Percentiles rank a stretch among this genome's conserved stretches.
Evolutionary conservation across 495 filamentous ascomycete species (phyloP).

Genomic region (Emericellopsis terricola): DNA sequence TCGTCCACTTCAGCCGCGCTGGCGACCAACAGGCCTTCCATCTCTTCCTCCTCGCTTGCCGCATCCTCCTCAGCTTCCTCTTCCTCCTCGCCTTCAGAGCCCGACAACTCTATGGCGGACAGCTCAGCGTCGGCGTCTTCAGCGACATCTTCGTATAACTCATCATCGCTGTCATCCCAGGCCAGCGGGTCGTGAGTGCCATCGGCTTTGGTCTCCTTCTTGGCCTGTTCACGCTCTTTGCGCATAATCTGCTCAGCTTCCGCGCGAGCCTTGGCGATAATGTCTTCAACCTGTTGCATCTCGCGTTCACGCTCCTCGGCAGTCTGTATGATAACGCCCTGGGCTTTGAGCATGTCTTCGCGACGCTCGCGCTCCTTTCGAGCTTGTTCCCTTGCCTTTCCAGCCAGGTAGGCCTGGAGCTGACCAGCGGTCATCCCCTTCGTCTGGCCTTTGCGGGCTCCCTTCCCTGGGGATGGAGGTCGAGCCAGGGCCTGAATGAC

Average conservation of each 20-base stretch:
- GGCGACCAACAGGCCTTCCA: conserved; percentile 8
- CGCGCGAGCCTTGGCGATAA: conserved; percentile 65
- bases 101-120: conserved; percentile 24
- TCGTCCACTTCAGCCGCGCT: conserved; percentile 44
- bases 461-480: conserved; percentile 41
- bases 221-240: conserved; percentile 48
- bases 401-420: conserved; percentile 46
- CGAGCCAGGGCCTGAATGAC: conserved; percentile 58
- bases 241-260: conserved; percentile 67
- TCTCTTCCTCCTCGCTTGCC: conserved; percentile 8
- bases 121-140: conserved; percentile 34
- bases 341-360: conserved; percentile 55
- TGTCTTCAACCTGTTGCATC: conserved; percentile 61
- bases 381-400: conserved; percentile 65
- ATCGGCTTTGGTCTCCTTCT: conserved; percentile 27
- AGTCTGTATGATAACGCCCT: conserved; percentile 69
- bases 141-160: conserved; percentile 31
- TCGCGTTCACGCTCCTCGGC: conserved; percentile 70
- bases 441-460: conserved; percentile 11
- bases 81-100: conserved; percentile 25
- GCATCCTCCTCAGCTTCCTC: conserved; percentile 7
- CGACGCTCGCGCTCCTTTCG: conserved; percentile 58
- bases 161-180: conserved; percentile 46
- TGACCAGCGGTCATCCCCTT: conserved; percentile 47
- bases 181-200: conserved; percentile 32